Evolutionary conservation across 1,139 yeast species (phyloP).

Genomic region (Lodderomyces theae): DNA sequence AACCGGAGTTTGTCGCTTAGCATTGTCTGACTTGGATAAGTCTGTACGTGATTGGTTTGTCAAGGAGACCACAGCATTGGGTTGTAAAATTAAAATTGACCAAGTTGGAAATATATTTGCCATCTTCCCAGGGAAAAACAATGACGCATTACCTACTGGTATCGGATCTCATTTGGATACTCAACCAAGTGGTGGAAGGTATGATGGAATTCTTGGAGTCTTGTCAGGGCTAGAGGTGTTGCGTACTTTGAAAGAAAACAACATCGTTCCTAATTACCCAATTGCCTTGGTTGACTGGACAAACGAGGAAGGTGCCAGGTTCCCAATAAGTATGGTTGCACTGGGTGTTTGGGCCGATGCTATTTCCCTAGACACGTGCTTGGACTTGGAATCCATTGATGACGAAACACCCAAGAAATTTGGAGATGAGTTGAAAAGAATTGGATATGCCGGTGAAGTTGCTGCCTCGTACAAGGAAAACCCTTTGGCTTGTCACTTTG

Average conservation of each 20-base stretch:
- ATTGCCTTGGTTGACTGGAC: constrained; percentile 69
- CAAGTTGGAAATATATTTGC: constrained; percentile 68
- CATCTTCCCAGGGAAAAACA: constrained; percentile 52
- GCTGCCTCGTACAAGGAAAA: constrained; percentile 47
- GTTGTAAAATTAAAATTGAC: constrained; percentile 59
- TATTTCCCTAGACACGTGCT: constrained; percentile 45
- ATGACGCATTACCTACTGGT: constrained; percentile 54
- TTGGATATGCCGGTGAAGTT: constrained; percentile 57
- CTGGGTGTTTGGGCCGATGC: constrained; percentile 66
- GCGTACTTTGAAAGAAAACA: constrained; percentile 60
- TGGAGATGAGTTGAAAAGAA: constrained; percentile 53
- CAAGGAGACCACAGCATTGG: constrained; percentile 47
- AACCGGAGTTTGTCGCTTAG: constrained; percentile 62
- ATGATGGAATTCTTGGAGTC: constrained; percentile 72
- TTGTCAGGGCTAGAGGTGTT: constrained; percentile 64
- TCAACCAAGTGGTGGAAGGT: constrained; percentile 78
- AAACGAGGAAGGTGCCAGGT: constrained; percentile 78
- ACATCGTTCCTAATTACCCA: constrained; percentile 58
- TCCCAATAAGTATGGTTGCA: constrained; percentile 64
- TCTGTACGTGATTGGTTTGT: constrained; percentile 69
- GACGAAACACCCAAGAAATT: constrained; percentile 53
- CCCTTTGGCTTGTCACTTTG: constrained; percentile 68
- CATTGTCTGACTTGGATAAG: constrained; percentile 61
- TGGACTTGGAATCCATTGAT: constrained; percentile 46
- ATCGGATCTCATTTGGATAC: constrained; percentile 76